Percentiles rank a stretch among this genome's conserved stretches.
phyloP scores from a whole-genome alignment of 2,329 filamentous ascomycete genomes.

The Pseudogymnoascus sp. region DNA sequence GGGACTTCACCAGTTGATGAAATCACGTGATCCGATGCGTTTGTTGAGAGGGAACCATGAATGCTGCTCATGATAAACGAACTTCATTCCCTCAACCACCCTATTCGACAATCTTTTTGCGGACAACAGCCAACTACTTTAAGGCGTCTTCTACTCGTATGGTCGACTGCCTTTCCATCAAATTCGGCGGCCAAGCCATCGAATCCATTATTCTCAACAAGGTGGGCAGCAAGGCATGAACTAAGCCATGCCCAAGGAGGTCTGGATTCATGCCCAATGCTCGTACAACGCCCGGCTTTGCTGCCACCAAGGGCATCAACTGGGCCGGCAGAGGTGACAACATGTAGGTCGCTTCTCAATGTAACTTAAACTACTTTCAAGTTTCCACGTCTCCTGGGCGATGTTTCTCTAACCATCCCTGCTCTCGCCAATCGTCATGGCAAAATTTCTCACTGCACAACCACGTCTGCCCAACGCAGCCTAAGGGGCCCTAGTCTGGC shows the following conservation, averaged over 20 bases:
- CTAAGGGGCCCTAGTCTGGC: constrained; percentile 1
- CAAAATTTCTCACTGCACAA: not conserved
- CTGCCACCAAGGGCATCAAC: not conserved
- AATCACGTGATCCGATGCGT: not conserved
- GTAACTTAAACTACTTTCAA: constrained; percentile 1
- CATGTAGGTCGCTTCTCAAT: not conserved
- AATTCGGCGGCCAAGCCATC: not conserved
- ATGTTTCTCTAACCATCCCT: not conserved
- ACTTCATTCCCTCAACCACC: constrained; percentile 50
- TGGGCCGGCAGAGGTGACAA: not conserved
- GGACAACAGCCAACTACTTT: not conserved
- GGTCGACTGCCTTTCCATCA: not conserved
- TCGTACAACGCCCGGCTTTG: constrained; percentile 2
- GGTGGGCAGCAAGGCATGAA: constrained; percentile 3
- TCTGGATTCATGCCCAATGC: constrained; percentile 7
- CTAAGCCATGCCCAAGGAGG: constrained; percentile 7
- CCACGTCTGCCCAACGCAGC: constrained; percentile 7
- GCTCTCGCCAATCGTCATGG: not conserved
- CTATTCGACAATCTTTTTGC: constrained; percentile 31
- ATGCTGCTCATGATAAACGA: constrained; percentile 43
- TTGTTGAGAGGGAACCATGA: not conserved
- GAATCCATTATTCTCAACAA: constrained; percentile 5
- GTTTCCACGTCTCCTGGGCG: not conserved
- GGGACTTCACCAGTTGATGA: not conserved
- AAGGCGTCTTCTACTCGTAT: not conserved